Base-by-base conservation (phyloP, 495 filamentous ascomycete genomes). In the Hypoxylon crocopeplum region DNA sequence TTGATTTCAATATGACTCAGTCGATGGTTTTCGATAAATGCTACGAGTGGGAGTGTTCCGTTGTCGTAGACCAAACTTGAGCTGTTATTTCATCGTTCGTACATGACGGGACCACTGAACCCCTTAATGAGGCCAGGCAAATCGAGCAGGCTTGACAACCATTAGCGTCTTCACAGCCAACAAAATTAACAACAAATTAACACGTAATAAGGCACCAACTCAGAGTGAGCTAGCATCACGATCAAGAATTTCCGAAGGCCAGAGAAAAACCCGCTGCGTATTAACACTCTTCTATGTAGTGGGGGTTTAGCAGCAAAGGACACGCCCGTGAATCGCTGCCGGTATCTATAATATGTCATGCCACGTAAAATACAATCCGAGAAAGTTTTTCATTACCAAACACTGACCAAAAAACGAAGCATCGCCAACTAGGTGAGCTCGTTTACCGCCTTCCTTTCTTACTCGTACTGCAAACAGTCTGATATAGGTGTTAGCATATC, bases 261-360 rank as follows among this genome's bases (percentile, higher is more conserved):
- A 37, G 33, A 49, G 33, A 29, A 39, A 12, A 42, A 20, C n/a
- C 48, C 24, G 47, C 47, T 46, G 48, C n/a, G 33, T 47, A 59
- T 50, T 45, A 59, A 46, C 32, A 30, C 16, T 39, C 32, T 24
- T 24, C 13, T 15, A 5, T 29, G 10, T 45, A 27, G 19, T 7
- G 33, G 20, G 30, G 34, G 34, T 7, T 2, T 12, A 24, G 29
- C 39, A 30, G 27, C 33, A 38, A 39, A 59, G 19, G 32, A 38
- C 61, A 36, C 33, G 16, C 49, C 40, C 40, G 16, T 51, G 19
- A 25, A 19, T 50, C 46, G 24, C 49, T 56, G 55, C 39, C 59
- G 61, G 61, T 64, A 64, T 64, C 61, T 64, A 59, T 50, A 59
- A 59, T 45, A 59, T 59, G 29, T 59, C 55, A 51, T 64, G 55